Evolutionary conservation across 129 eudicot species (phyloP), one percentile per base, ranked within the genome.

Genomic region (Calendula officinalis): DNA sequence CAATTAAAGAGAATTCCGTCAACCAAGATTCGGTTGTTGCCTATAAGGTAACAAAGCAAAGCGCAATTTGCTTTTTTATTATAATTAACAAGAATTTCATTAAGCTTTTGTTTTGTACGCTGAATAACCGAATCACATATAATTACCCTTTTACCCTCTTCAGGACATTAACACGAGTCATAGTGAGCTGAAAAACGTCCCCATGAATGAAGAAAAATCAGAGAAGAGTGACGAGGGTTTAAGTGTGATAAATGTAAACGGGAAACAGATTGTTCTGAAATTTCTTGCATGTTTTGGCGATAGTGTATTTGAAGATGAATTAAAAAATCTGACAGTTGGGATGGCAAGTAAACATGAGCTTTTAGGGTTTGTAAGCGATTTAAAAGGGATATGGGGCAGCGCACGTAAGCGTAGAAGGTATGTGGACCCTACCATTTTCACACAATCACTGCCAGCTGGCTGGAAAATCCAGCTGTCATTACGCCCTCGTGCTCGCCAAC

Each of bases 351-450:
- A 73, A 56, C 61, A 39, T 56, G 54, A 55, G 7, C 11, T 64
- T 73, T 35, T 73, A 66, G 78, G 66, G 60, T 64, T 73, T 73
- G 9, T 64, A 32, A 5, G 6, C 1, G 44, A 60, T 56, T 65
- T 73, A 35, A 35, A 56, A 22, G 72, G 78, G 52, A 52, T 60
- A 3, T 56, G 60, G 78, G 67, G 71, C 11, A 73, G 72, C 44
- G 17, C 10, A 2, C 17, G 67, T 36, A 65, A 15, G 41, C 71
- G 72, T 44, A 40, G 72, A 72, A 56, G 15, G 52, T 73, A 56
- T 13, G 72, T 73, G 0, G 41, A 56, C 6, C 66, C 78, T 2
- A 16, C 16, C 8, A 1, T 3, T n/a, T 46, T 73, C 43, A 8
- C 27, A 46, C 65, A 73, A 30, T 58, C 48, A 14, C 41, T 65